phyloP scores from a whole-genome alignment of 768 basidiomycete genomes.

The Podaxis pistillaris region DNA sequence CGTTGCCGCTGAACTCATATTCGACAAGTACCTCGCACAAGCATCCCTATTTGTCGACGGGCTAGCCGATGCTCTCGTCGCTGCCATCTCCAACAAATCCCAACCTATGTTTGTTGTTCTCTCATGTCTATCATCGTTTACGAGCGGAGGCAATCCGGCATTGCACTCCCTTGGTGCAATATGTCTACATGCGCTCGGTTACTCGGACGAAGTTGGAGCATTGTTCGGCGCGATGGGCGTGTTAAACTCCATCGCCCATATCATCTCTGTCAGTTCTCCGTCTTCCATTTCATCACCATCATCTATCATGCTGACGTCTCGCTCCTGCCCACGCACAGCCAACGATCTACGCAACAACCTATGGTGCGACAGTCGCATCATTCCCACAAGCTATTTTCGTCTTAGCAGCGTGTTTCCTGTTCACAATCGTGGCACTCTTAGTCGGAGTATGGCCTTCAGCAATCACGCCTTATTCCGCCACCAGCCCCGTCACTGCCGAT shows the following conservation, averaged over 20 bases:
- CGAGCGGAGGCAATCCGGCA: constrained; percentile 67
- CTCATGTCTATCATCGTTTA: constrained; percentile 63
- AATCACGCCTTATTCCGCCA: not conserved
- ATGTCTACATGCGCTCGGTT: constrained; percentile 55
- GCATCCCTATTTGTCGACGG: constrained; percentile 68
- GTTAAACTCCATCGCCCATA: constrained; percentile 63
- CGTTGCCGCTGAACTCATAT: constrained; percentile 59
- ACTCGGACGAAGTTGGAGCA: constrained; percentile 49
- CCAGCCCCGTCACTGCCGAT: not conserved
- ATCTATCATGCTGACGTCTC: not conserved
- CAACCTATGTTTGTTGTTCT: constrained; percentile 53
- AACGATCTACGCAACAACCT: constrained; percentile 64
- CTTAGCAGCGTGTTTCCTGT: constrained; percentile 54
- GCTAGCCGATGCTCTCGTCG: constrained; percentile 60
- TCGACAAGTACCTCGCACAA: constrained; percentile 67
- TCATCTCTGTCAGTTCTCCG: constrained; percentile 45
- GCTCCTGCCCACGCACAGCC: constrained; percentile 44
- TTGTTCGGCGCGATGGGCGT: constrained; percentile 74
- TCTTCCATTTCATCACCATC: not conserved
- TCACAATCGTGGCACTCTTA: constrained; percentile 46
- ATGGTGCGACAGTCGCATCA: constrained; percentile 57
- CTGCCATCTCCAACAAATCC: constrained; percentile 48
- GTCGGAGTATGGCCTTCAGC: constrained; percentile 29
- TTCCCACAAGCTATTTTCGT: constrained; percentile 72
- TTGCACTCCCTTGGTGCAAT: constrained; percentile 71